Evolutionary conservation across 345 rosid genomes (phyloP).

Genomic region (Excoecaria agallocha): DNA sequence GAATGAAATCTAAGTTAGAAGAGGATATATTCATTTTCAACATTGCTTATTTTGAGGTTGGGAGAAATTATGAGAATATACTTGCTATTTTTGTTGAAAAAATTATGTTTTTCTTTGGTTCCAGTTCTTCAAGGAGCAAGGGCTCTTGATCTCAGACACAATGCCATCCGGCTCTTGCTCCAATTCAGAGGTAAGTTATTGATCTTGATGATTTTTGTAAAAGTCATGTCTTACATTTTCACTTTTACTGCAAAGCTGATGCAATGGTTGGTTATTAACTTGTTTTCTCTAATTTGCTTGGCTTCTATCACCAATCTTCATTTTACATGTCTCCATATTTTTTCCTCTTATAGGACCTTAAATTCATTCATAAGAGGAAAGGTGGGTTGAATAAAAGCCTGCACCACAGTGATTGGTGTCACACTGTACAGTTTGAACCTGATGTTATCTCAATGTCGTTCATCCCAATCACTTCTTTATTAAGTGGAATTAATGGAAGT

Average conservation of each 20-base stretch:
- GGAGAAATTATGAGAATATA: neutral
- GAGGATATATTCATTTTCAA: slow-evolving; percentile 1
- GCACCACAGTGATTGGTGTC: slow-evolving; percentile 84
- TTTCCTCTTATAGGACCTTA: slow-evolving; percentile 53
- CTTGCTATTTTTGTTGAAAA: neutral
- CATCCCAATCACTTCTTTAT: slow-evolving; percentile 81
- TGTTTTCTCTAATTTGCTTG: neutral
- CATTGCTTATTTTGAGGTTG: neutral
- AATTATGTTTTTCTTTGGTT: slow-evolving; percentile 2
- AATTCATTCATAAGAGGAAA: slow-evolving; percentile 63
- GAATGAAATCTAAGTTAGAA: neutral
- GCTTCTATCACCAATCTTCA: neutral
- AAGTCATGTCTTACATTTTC: slow-evolving; percentile 6
- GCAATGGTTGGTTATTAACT: neutral
- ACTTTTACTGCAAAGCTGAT: neutral
- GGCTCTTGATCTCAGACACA: slow-evolving; percentile 24
- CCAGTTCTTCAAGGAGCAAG: slow-evolving; percentile 26
- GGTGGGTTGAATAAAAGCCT: slow-evolving; percentile 70
- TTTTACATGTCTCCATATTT: neutral
- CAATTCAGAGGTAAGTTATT: slow-evolving; percentile 28
- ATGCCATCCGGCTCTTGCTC: slow-evolving; percentile 36
- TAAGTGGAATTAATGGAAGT: slow-evolving; percentile 92
- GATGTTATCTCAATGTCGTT: slow-evolving; percentile 91
- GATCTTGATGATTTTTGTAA: neutral
- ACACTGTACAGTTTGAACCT: slow-evolving; percentile 87